Evolutionary conservation across 2,329 filamentous ascomycete species (phyloP).

Genomic region (Botrytis tulipae): DNA sequence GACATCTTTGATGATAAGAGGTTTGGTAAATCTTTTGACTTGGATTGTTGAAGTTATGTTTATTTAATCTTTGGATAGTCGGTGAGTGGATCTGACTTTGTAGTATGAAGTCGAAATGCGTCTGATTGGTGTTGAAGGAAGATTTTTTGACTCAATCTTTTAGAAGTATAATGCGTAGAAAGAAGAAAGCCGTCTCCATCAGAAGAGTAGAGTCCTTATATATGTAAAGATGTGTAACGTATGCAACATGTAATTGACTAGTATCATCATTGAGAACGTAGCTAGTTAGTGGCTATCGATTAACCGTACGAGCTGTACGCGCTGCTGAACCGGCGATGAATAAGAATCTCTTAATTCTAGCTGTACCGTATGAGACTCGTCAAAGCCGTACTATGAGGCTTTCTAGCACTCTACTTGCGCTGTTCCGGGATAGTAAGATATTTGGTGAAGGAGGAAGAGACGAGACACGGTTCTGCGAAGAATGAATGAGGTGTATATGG

Average conservation of each 20-base stretch:
- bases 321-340: neutral
- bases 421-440: rapidly evolving
- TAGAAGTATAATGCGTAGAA: neutral
- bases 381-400: neutral
- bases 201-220: neutral
- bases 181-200: neutral
- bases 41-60: neutral
- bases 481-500: neutral
- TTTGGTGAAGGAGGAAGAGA: neutral
- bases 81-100: neutral
- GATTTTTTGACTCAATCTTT: neutral
- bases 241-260: neutral
- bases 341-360: rapidly evolving
- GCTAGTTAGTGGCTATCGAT: neutral
- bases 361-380: neutral
- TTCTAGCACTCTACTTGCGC: rapidly evolving
- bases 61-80: no score
- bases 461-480: neutral
- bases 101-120: neutral
- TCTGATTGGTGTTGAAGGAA: neutral
- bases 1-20: neutral
- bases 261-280: neutral
- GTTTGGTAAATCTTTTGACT: neutral
- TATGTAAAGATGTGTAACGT: neutral
- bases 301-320: neutral